phyloP scores from a whole-genome alignment of 2,329 filamentous ascomycete species.

The Hypoxylon rubiginosum region DNA sequence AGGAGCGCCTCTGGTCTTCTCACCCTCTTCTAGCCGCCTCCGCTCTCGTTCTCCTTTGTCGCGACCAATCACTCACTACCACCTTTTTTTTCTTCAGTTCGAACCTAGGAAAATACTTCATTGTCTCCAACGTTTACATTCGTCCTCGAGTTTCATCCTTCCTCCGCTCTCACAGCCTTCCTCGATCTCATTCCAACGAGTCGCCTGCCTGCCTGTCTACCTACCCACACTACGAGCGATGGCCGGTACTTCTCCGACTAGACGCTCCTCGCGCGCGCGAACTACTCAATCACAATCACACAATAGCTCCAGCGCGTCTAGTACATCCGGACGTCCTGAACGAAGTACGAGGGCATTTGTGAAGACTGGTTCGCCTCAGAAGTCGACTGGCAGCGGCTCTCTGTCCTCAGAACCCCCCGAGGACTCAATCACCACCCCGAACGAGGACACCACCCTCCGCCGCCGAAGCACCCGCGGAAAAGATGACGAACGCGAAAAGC shows the following conservation, averaged over 20 bases:
- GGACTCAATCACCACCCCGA: conserved; percentile 65
- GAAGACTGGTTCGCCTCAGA: conserved; percentile 79
- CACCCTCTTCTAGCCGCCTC: conserved; percentile 51
- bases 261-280: conserved; percentile 93
- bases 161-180: conserved; percentile 34
- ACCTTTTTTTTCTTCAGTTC: conserved; percentile 20
- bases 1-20: conserved; percentile 47
- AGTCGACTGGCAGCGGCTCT: conserved; percentile 80
- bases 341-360: conserved; percentile 78
- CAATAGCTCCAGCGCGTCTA: conserved; percentile 82
- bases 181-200: conserved; percentile 33
- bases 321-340: conserved; percentile 81
- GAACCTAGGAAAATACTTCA: conserved; percentile 18
- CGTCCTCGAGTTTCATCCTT: conserved; percentile 23
- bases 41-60: conserved; percentile 52
- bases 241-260: conserved; percentile 73
- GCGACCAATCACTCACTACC: conserved; percentile 59
- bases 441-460: conserved; percentile 76
- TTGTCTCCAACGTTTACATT: conserved; percentile 26
- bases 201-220: conserved; percentile 32
- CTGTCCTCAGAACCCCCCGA: conserved; percentile 78
- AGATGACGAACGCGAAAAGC: conserved; percentile 69
- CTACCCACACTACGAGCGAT: conserved; percentile 46
- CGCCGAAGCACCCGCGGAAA: conserved; percentile 83
- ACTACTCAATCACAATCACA: conserved; percentile 81